These are phyloP conservation scores for Pythium plurisporium DNA, from an alignment of 352 stramenopile species.

Conservation along the genomic window DNA sequence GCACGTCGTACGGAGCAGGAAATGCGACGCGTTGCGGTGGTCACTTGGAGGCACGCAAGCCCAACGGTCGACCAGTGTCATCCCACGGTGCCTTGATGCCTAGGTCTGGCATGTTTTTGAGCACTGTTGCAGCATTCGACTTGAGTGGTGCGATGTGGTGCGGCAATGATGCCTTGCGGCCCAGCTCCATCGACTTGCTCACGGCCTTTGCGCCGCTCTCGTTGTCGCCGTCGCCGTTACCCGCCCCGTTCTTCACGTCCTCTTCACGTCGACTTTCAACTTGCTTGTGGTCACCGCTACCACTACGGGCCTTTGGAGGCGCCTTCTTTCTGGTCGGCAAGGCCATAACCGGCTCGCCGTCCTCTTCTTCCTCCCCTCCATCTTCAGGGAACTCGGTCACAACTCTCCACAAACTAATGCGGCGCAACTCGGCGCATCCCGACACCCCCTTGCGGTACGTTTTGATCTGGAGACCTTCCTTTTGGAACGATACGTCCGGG, in stretches of 20 bases:
- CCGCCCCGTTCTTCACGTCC: slow-evolving; percentile 35
- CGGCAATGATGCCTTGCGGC: slow-evolving; percentile 63
- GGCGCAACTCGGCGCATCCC: slow-evolving; percentile 60
- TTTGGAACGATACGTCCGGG: slow-evolving; percentile 89
- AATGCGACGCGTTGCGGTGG: background rate
- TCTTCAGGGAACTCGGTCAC: slow-evolving; percentile 58
- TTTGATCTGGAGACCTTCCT: slow-evolving; percentile 79
- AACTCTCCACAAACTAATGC: slow-evolving; percentile 79
- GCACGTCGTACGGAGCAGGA: background rate
- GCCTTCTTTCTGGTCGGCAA: slow-evolving; percentile 25
- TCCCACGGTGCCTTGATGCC: slow-evolving; percentile 78
- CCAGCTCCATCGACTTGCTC: slow-evolving; percentile 38
- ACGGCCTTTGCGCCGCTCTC: slow-evolving; percentile 28
- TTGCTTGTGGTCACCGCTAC: slow-evolving; percentile 45
- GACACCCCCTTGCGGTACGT: slow-evolving; percentile 70
- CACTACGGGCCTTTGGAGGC: slow-evolving; percentile 2
- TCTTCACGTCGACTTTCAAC: slow-evolving; percentile 54
- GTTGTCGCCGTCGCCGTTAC: background rate
- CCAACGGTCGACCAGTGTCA: slow-evolving; percentile 60
- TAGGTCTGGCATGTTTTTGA: slow-evolving; percentile 66
- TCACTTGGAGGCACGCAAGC: slow-evolving; percentile 54
- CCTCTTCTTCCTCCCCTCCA: slow-evolving; percentile 34
- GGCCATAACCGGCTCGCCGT: slow-evolving; percentile 26
- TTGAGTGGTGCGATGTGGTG: slow-evolving; percentile 81
- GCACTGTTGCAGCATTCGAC: slow-evolving; percentile 35